Evolutionary conservation across 805 yeast genomes (phyloP).

Genomic region (Sungouiozyma intestinalis): DNA sequence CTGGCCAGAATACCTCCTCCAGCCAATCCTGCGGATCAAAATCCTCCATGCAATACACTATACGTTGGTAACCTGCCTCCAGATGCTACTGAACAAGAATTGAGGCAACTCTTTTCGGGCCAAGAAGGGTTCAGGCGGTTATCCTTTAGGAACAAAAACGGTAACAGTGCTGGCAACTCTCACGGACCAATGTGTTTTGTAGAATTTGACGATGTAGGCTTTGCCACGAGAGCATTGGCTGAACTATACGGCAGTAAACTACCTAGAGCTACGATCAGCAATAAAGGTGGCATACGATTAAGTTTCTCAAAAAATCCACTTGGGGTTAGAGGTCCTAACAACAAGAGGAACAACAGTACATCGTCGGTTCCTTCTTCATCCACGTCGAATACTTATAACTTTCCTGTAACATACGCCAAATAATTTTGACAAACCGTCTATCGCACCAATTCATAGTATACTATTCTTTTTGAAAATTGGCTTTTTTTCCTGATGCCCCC

Average conservation of each 20-base stretch:
- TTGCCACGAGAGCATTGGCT: constrained; percentile 88
- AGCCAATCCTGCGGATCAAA: constrained; percentile 97
- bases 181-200: constrained; percentile 99
- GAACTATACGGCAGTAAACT: constrained; percentile 88
- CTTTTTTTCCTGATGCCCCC: too few species aligned
- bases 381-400: not conserved
- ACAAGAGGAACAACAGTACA: constrained; percentile 30
- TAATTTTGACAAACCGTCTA: not conserved
- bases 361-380: not conserved
- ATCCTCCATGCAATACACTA: constrained; percentile 95
- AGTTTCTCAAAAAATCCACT: constrained; percentile 94
- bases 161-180: constrained; percentile 32
- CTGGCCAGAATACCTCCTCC: constrained; percentile 80
- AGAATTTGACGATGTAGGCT: constrained; percentile 91
- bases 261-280: constrained; percentile 52
- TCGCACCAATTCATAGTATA: not conserved
- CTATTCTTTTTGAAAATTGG: too few species aligned
- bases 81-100: constrained; percentile 89
- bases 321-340: constrained; percentile 78
- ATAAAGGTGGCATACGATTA: constrained; percentile 87
- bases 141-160: constrained; percentile 72
- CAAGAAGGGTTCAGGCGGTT: constrained; percentile 89
- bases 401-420: not conserved
- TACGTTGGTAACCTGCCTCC: constrained; percentile 97
- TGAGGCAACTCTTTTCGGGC: constrained; percentile 74